phyloP scores from a whole-genome alignment of 192 early-diverging fungal species.

The Coemansia sp. region DNA sequence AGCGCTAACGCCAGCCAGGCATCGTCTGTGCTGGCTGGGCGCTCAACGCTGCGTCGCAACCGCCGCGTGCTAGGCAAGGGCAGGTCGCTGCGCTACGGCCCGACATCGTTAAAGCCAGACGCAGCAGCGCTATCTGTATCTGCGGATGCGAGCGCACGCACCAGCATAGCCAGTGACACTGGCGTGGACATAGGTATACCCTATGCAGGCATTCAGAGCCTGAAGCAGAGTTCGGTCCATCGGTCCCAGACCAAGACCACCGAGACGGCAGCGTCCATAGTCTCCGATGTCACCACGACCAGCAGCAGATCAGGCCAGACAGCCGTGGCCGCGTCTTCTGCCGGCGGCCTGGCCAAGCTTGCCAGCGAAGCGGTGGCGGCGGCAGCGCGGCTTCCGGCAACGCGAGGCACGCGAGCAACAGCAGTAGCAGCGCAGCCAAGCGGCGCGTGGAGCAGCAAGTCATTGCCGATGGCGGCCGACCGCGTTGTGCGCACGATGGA shows the following conservation, averaged over 20 bases:
- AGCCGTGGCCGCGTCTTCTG: neutral
- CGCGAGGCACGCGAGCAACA: conserved; percentile 6
- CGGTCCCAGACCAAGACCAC: neutral
- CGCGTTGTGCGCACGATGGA: conserved; percentile 40
- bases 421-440: conserved; percentile 3
- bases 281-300: neutral
- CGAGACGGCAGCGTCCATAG: neutral
- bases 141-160: neutral
- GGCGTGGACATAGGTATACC: neutral
- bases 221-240: neutral
- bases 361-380: conserved; percentile 31
- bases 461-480: conserved; percentile 36
- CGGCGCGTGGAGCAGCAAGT: conserved; percentile 15
- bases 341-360: conserved; percentile 38
- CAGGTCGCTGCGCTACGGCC: conserved; percentile 13
- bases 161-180: neutral
- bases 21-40: neutral
- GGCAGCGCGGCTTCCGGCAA: conserved; percentile 4
- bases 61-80: conserved; percentile 36
- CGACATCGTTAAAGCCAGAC: neutral
- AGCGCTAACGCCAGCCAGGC: neutral
- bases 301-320: neutral
- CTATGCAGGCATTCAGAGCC: neutral
- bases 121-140: neutral
- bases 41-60: conserved; percentile 41